Conservation (phyloP, 2,329 filamentous ascomycete species). For the Cladorrhinum sp. region DNA sequence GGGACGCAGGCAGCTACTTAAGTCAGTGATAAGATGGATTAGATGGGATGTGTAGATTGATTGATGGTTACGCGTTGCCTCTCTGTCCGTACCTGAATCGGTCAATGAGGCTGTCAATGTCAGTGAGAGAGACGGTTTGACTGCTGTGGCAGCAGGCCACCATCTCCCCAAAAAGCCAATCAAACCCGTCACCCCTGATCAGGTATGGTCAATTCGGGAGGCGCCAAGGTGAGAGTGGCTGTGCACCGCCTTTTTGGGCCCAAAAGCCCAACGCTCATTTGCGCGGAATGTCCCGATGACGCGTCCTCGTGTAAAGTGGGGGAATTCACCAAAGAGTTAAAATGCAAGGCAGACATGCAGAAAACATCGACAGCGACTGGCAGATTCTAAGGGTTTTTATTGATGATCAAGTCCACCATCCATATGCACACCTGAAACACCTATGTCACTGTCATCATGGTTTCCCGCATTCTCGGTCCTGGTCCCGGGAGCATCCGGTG, state of each 20-base stretch:
- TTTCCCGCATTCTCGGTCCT: not conserved
- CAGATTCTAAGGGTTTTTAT: too few species aligned
- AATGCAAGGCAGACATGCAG: not conserved
- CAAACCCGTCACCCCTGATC: not conserved
- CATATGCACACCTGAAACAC: not conserved
- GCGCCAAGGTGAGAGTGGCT: not conserved
- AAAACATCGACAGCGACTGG: not conserved
- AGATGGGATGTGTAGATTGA: not conserved
- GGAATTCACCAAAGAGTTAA: not conserved
- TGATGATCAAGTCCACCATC: too few species aligned
- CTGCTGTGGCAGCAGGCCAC: not conserved
- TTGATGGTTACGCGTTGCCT: not conserved
- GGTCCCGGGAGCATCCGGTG: not conserved
- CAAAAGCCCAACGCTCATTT: not conserved
- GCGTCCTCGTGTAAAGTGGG: slow-evolving; percentile 1
- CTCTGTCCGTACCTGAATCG: not conserved
- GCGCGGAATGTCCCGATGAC: not conserved
- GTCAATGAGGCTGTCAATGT: too few species aligned
- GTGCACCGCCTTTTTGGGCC: not conserved
- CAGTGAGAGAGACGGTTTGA: too few species aligned
- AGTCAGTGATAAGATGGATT: not conserved
- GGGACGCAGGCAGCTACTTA: not conserved
- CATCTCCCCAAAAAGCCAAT: not conserved
- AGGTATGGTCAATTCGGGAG: too few species aligned
- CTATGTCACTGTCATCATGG: not conserved